Conservation (phyloP, 768 basidiomycete genomes). For the Panus rudis region DNA sequence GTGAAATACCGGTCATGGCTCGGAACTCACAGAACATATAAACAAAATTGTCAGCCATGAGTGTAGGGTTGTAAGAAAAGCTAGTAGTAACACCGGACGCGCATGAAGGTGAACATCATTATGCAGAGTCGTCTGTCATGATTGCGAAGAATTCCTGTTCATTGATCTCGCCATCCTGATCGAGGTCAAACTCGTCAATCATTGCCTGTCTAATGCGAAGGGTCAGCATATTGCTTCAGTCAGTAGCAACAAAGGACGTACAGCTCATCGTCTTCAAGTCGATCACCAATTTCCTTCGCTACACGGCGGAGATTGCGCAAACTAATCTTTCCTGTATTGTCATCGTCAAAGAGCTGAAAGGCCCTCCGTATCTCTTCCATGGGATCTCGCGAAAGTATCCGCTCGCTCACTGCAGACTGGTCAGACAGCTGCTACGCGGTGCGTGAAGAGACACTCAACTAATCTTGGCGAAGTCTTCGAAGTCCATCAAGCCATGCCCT, state of each 20-base stretch:
- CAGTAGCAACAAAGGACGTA: constrained; percentile 37
- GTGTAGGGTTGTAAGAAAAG: too few relatives aligned
- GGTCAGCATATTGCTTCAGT: neutral
- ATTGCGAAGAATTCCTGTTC: constrained; percentile 95
- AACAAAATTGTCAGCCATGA: too few relatives aligned
- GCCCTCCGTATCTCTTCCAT: constrained; percentile 95
- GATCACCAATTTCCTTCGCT: constrained; percentile 94
- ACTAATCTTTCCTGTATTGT: constrained; percentile 90
- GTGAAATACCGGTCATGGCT: too few relatives aligned
- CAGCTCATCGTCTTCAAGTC: constrained; percentile 94
- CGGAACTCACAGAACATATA: too few relatives aligned
- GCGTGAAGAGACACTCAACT: constrained; percentile 40
- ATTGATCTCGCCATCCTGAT: constrained; percentile 96
- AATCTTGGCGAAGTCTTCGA: constrained; percentile 90
- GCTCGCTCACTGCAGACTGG: constrained; percentile 74
- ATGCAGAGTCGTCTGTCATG: constrained; percentile 93
- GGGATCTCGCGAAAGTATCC: constrained; percentile 90
- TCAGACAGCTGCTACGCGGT: neutral
- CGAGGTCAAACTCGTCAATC: constrained; percentile 99
- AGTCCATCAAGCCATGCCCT: constrained; percentile 80
- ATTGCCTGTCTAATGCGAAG: constrained; percentile 80
- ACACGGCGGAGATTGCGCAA: constrained; percentile 87
- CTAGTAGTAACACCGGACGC: too few relatives aligned
- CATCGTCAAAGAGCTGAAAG: constrained; percentile 95
- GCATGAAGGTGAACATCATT: too few relatives aligned